Percentiles rank a stretch among this genome's conserved stretches.
These are phyloP conservation scores for Axilococcus clingmanii DNA, from an alignment of 139 green algal genomes.

Conservation along the genomic window DNA sequence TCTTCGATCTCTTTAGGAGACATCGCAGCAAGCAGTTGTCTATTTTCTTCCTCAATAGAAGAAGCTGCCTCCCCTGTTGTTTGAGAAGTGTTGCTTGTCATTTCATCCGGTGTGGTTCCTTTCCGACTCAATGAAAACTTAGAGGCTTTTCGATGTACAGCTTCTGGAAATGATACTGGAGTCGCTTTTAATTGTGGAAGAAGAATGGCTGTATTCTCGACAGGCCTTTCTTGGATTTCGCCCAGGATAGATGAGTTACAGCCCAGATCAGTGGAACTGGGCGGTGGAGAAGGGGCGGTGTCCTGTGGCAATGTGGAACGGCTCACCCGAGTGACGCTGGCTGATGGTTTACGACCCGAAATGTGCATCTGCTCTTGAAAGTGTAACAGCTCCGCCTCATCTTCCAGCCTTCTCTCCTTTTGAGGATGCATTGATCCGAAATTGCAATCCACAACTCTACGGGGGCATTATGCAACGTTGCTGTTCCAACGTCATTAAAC, in stretches of 20 bases:
- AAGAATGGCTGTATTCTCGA: background rate
- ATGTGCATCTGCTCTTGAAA: too few species aligned
- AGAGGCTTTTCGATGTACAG: slow-evolving; percentile 25
- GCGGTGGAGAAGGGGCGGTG: too few species aligned
- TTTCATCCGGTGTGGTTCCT: background rate
- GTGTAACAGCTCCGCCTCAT: too few species aligned
- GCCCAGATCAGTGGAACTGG: too few species aligned
- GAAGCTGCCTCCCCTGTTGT: background rate
- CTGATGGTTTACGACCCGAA: too few species aligned
- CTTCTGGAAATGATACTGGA: slow-evolving; percentile 19
- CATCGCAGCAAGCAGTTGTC: slow-evolving; percentile 17
- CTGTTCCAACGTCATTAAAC: too few species aligned
- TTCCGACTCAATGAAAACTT: slow-evolving; percentile 24
- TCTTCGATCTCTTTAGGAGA: slow-evolving; percentile 12
- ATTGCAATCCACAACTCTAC: too few species aligned
- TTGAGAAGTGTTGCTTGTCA: background rate
- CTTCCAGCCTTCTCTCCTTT: too few species aligned
- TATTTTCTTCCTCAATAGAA: slow-evolving; percentile 19
- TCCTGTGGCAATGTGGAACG: too few species aligned
- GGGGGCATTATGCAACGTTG: too few species aligned
- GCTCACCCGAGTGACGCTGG: too few species aligned
- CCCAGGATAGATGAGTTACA: slow-evolving; percentile 18
- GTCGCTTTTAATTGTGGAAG: background rate
- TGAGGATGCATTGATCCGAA: too few species aligned
- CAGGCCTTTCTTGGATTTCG: slow-evolving; percentile 15